Evolutionary conservation across 2,329 filamentous ascomycete genomes (phyloP).

Genomic region (Talaromyces marneffei): DNA sequence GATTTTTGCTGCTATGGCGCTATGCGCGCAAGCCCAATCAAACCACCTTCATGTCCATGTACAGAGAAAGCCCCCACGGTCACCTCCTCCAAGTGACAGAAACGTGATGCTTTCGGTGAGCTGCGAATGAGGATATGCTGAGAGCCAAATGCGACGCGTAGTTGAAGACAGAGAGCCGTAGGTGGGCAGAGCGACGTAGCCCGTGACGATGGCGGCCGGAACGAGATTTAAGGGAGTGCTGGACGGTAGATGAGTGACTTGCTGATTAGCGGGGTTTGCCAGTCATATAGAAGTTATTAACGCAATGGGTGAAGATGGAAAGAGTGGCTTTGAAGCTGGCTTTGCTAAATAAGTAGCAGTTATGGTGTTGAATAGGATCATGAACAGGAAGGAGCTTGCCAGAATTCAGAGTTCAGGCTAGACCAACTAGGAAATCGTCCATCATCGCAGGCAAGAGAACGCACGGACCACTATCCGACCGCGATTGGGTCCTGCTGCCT

Average conservation of each 20-base stretch:
- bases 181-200: background rate
- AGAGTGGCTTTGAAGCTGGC: background rate
- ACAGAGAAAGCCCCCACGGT: conserved; percentile 5
- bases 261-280: background rate
- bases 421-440: conserved; percentile 4
- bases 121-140: background rate
- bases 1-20: conserved; percentile 35
- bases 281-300: background rate
- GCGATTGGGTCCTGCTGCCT: background rate
- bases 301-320: background rate
- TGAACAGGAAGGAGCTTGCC: background rate
- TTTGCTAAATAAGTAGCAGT: background rate
- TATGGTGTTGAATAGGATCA: background rate
- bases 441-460: background rate
- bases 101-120: background rate
- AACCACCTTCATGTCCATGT: conserved; percentile 35
- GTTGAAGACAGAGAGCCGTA: background rate
- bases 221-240: background rate
- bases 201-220: background rate
- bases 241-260: background rate
- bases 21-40: conserved; percentile 29
- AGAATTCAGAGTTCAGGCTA: background rate
- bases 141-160: background rate
- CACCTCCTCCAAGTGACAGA: conserved; percentile 13
- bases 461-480: background rate